Evolutionary conservation across 2,329 filamentous ascomycete genomes (phyloP), one percentile per base, ranked within the genome.

Genomic region (Claviceps monticola): DNA sequence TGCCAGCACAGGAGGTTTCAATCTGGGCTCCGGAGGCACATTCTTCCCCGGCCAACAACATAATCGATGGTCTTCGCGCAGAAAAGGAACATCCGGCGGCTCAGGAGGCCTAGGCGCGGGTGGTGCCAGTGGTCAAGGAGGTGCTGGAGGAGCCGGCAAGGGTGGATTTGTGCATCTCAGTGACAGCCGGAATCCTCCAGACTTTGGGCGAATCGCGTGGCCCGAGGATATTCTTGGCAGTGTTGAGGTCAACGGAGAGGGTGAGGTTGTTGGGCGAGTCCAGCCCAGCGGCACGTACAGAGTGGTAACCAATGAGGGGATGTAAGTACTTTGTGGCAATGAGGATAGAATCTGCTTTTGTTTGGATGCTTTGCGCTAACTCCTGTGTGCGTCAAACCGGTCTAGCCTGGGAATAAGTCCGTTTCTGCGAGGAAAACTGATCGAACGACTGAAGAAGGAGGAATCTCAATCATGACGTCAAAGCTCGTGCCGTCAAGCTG

Each of bases 191-290:
- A 83, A 82, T 49, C 79, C 80, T 2, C 81, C 80, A 0, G 81
- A 83, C 58, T 85, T 74, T 70, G 82, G 82, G 16, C 67, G 82
- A 50, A 84, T 85, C 61, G 80, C 82, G 2, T 84, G 78, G 72
- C 81, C 82, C 1, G 82, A 85, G 59, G 82, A 86, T 59, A 86
- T 86, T 39, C 68, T 86, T 51, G 82, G 82, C 39, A 84, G 81
- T 56, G 72, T 85, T 42, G 77, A 84, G 61, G 82, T 85, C 5
- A 72, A 83, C 60, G 71, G 70, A 1, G 56, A 66, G 6, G 82
- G 82, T 0, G 62, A 74, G 29, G 75, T 84, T 49, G 68, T 82
- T 26, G 78, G 79, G 21, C 74, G 72, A 56, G 77, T 78, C 56
- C 73, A 80, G 63, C 68, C 73, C 1, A 82, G 79, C 55, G 78